Evolutionary conservation across 352 stramenopile genomes (phyloP).

Genomic region (Plasmopara muralis): DNA sequence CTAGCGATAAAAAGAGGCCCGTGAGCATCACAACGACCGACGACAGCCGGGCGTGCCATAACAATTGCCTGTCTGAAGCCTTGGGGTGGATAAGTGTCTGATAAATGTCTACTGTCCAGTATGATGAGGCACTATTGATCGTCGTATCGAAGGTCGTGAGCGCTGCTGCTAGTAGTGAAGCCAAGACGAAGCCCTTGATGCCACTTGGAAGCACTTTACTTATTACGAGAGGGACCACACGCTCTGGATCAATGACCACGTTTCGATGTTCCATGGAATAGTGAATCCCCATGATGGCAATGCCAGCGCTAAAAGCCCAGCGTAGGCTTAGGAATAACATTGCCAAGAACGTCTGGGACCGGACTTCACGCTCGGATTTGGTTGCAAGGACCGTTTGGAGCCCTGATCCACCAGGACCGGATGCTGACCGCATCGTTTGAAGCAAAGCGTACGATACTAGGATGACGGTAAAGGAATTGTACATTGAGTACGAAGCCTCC

Average conservation of each 20-base stretch:
- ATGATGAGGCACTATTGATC: conserved; percentile 71
- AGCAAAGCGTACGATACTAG: conserved; percentile 55
- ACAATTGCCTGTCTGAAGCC: conserved; percentile 43
- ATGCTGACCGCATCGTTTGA: conserved; percentile 63
- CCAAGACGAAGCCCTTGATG: conserved; percentile 59
- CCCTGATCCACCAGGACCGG: conserved; percentile 55
- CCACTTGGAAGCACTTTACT: conserved; percentile 63
- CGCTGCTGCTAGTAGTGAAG: conserved; percentile 59
- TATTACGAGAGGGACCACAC: conserved; percentile 69
- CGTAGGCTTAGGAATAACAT: conserved; percentile 66
- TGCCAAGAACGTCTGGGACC: conserved; percentile 66
- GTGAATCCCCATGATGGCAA: conserved; percentile 64
- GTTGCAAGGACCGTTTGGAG: conserved; percentile 68
- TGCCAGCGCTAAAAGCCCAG: conserved; percentile 70
- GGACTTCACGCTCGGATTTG: conserved; percentile 75
- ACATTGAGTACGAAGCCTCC: conserved; percentile 61
- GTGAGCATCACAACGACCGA: conserved; percentile 52
- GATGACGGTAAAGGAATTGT: conserved; percentile 59
- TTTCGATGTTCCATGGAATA: conserved; percentile 42
- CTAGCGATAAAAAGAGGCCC: conserved; percentile 52
- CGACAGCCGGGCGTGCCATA: conserved; percentile 61
- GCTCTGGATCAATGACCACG: conserved; percentile 59
- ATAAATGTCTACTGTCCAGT: conserved; percentile 82
- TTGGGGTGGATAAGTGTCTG: conserved; percentile 58
- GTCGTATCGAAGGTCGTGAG: conserved; percentile 78